phyloP scores from a whole-genome alignment of 345 rosid species.

The Acer negundo region DNA sequence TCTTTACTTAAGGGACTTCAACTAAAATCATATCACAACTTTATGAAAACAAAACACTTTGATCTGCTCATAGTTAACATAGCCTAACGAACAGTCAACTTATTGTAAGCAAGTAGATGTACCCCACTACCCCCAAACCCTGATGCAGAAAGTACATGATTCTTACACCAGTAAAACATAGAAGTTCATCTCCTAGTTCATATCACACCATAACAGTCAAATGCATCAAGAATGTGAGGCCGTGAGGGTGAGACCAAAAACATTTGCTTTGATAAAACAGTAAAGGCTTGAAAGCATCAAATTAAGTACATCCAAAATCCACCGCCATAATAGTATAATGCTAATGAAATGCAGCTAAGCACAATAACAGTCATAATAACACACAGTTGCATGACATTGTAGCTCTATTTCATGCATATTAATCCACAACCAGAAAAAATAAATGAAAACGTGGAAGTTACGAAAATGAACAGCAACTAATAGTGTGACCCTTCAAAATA shows the following conservation, averaged over 20 bases:
- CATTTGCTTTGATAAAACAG: background rate
- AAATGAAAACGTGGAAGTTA: background rate
- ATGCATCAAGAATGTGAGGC: background rate
- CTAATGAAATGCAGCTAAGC: background rate
- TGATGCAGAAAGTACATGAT: background rate
- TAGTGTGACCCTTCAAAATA: background rate
- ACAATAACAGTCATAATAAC: background rate
- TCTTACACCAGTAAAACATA: background rate
- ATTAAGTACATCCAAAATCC: background rate
- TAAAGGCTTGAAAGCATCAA: background rate
- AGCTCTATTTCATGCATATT: background rate
- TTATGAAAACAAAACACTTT: background rate
- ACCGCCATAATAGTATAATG: background rate
- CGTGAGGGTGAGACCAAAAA: background rate
- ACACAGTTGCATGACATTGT: background rate
- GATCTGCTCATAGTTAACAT: background rate
- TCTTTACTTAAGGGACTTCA: background rate
- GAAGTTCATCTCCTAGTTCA: background rate
- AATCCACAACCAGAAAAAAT: background rate
- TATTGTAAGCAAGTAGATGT: background rate
- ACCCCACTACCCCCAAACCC: background rate
- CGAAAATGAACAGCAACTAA: background rate
- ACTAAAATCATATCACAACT: background rate
- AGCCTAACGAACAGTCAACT: background rate
- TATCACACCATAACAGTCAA: background rate